Percentiles rank a stretch among this genome's conserved stretches.
These are phyloP conservation scores for Sclerotinia nivalis DNA, from an alignment of 2,329 filamentous ascomycete species.

Conservation along the genomic window DNA sequence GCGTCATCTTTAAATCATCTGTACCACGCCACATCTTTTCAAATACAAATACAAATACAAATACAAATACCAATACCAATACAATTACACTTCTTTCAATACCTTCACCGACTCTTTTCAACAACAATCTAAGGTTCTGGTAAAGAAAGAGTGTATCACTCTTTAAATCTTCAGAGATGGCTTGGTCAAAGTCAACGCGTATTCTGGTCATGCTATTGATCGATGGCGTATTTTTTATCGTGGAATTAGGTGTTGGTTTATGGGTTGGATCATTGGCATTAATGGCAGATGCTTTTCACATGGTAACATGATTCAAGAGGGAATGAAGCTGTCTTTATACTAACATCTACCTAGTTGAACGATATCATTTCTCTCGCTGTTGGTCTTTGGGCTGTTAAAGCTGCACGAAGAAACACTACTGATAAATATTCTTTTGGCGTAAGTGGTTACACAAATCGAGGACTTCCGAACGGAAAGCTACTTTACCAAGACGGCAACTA, in stretches of 20 bases:
- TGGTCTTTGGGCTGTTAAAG: constrained; percentile 91
- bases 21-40: not conserved
- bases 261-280: constrained; percentile 87
- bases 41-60: not conserved
- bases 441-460: constrained; percentile 43
- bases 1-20: not conserved
- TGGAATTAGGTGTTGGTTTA: constrained; percentile 86
- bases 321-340: constrained; percentile 11
- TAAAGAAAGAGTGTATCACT: not conserved
- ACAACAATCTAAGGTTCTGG: not conserved
- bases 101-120: not conserved
- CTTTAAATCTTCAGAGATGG: constrained; percentile 56
- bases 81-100: not conserved
- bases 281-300: constrained; percentile 97
- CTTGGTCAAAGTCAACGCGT: constrained; percentile 86
- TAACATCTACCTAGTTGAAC: constrained; percentile 66
- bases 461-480: constrained; percentile 29
- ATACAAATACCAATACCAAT: not conserved
- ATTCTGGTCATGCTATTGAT: constrained; percentile 93
- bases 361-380: constrained; percentile 94
- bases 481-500: constrained; percentile 25
- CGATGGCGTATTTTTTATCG: constrained; percentile 83
- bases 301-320: constrained; percentile 58
- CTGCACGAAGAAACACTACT: constrained; percentile 79
- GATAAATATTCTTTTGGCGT: constrained; percentile 95